Evolutionary conservation across 306 rosid species (phyloP), one percentile per base, ranked within the genome.

Genomic region (Citrullus amarus): DNA sequence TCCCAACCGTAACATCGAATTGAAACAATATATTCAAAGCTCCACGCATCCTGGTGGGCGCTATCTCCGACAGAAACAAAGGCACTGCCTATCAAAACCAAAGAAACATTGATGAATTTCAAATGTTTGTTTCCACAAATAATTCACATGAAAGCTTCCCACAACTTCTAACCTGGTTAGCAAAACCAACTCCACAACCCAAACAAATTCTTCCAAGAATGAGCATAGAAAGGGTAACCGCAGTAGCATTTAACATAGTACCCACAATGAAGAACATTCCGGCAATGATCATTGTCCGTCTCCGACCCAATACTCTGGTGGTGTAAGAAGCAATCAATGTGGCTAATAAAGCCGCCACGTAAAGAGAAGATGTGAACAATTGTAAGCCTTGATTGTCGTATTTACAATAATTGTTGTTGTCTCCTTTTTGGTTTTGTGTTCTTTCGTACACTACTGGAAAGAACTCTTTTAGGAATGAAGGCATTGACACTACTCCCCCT

Each of bases 11-110:
- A 69, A 91, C 34, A 67, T 91, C 90, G 18, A 93, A 88, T 80
- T 93, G 98, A 57, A 93, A 93, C n/a, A 93, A 60, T 36, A 93
- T 89, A 82, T 89, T 91, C 59, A 93, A 79, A 6, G 84, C 98
- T 84, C 98, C 98, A 39, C 98, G 95, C 17, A 91, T 91, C 82
- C 93, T 89, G 10, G 98, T 81, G 6, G 97, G 98, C 9, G 98
- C 97, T 5, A 93, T 91, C 79, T 93, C 98, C 16, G 98, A 93
- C 60, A 93, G 91, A 46, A 91, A 93, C 59, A 93, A 69, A 6
- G 98, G 98, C 38, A 91, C 97, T 0, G 98, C 97, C 85, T 44
- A 44, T 44, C 9, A 44, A 44, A 0, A 9, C 8, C 2, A 7
- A 44, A 12, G 13, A 48, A 48, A 46, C 8, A 0, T 0, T 10